phyloP scores from a whole-genome alignment of 2,329 filamentous ascomycete genomes.

The Diaporthe amygdali region DNA sequence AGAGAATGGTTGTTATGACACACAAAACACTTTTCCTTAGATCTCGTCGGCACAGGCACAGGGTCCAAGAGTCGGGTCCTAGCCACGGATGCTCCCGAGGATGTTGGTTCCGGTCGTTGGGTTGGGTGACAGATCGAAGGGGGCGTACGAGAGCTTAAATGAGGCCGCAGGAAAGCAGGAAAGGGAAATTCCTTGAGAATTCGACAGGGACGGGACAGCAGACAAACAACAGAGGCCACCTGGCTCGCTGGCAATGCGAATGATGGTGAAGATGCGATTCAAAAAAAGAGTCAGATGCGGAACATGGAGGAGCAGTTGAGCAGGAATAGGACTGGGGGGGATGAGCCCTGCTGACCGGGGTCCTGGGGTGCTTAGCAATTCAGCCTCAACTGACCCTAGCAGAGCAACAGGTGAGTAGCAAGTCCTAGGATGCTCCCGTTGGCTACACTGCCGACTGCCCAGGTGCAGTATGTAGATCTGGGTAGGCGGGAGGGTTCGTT shows the following conservation, averaged over 20 bases:
- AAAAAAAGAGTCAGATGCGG: conserved; percentile 27
- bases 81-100: conserved; percentile 12
- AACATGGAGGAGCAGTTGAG: conserved; percentile 14
- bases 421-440: conserved; percentile 5
- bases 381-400: conserved; percentile 27
- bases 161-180: background rate
- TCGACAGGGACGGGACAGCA: conserved; percentile 26
- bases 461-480: conserved; percentile 6
- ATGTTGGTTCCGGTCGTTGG: background rate
- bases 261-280: conserved; percentile 17
- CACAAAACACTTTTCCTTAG: background rate
- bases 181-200: conserved; percentile 17
- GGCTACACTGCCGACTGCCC: background rate
- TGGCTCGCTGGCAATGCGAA: conserved; percentile 19
- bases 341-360: conserved; percentile 27
- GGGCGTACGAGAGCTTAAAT: background rate
- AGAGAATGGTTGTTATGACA: background rate
- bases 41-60: background rate
- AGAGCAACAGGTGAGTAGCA: background rate
- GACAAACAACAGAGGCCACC: conserved; percentile 18
- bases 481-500: background rate
- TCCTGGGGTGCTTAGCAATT: conserved; percentile 21
- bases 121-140: background rate
- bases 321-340: background rate
- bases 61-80: background rate